phyloP scores from a whole-genome alignment of 768 basidiomycete genomes.

The Xerocomellus intermedius region DNA sequence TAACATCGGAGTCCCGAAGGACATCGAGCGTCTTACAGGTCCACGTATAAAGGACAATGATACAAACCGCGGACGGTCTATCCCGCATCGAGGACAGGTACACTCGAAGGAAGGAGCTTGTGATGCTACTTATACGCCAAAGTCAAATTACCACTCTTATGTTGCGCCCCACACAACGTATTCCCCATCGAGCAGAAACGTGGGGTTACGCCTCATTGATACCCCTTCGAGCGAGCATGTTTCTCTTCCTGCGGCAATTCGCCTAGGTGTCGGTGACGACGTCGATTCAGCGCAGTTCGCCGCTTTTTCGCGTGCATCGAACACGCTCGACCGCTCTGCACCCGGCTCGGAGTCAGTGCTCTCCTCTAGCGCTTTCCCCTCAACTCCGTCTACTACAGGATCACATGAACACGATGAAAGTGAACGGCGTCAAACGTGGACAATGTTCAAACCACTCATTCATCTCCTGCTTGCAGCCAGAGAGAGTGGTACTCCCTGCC shows the following conservation, averaged over 20 bases:
- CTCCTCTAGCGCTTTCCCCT: slow-evolving; percentile 3
- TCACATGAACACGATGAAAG: not conserved
- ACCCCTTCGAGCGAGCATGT: not conserved
- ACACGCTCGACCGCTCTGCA: not conserved
- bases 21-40: not conserved
- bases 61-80: not conserved
- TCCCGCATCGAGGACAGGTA: not conserved
- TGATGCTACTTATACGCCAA: not conserved
- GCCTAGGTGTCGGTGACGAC: not conserved
- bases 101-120: not conserved
- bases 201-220: slow-evolving; percentile 1
- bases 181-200: slow-evolving; percentile 9
- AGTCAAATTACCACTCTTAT: slow-evolving; percentile 2
- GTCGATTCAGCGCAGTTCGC: slow-evolving; percentile 2
- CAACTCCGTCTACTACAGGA: not conserved
- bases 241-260: not conserved
- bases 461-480: slow-evolving; percentile 21
- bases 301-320: slow-evolving; percentile 3
- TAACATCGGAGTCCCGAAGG: not conserved
- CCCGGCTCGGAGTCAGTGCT: not conserved
- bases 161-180: slow-evolving; percentile 1
- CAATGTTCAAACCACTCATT: slow-evolving; percentile 33
- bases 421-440: slow-evolving; percentile 9
- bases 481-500: slow-evolving; percentile 31
- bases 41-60: slow-evolving; percentile 1